Percentiles rank a stretch among this genome's conserved stretches.
Conservation (phyloP, 768 basidiomycete genomes). For the Neoboletus subvelutipes region DNA sequence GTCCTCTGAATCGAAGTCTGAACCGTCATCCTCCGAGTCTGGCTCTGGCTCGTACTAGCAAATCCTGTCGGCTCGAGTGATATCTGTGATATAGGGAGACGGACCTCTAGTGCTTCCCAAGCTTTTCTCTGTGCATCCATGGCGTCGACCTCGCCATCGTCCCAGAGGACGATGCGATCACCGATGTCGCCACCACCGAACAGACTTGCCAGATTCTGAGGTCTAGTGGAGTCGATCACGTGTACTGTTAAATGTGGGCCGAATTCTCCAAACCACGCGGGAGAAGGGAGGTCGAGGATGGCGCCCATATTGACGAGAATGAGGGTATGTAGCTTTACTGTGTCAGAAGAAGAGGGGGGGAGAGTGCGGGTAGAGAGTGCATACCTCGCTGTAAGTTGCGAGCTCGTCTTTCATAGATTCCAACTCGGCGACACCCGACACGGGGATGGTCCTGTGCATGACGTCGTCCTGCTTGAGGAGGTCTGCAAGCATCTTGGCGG, state of each 20-base stretch:
- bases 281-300: conserved; percentile 75
- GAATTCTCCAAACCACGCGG: conserved; percentile 77
- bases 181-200: conserved; percentile 69
- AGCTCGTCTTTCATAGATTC: conserved; percentile 66
- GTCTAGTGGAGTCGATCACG: conserved; percentile 92
- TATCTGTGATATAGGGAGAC: conserved; percentile 17
- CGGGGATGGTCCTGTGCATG: conserved; percentile 85
- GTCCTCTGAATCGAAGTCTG: conserved; percentile 46
- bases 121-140: conserved; percentile 73
- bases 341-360: neutral
- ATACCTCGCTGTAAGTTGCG: conserved; percentile 63
- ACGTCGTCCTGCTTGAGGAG: conserved; percentile 94
- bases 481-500: conserved; percentile 84
- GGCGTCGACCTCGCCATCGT: conserved; percentile 77
- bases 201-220: conserved; percentile 83
- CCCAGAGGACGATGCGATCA: conserved; percentile 86
- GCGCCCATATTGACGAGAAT: conserved; percentile 92
- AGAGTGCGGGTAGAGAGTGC: conserved; percentile 7
- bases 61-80: conserved; percentile 7
- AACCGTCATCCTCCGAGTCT: conserved; percentile 60
- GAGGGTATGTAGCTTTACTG: conserved; percentile 74
- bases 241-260: conserved; percentile 67
- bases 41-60: conserved; percentile 75
- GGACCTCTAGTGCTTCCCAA: conserved; percentile 81
- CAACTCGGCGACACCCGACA: conserved; percentile 81